A percentile compares a stretch with the other conserved stretches of the same genome.
Conservation (phyloP, 495 filamentous ascomycete species). For the Entonaema liquescens region DNA sequence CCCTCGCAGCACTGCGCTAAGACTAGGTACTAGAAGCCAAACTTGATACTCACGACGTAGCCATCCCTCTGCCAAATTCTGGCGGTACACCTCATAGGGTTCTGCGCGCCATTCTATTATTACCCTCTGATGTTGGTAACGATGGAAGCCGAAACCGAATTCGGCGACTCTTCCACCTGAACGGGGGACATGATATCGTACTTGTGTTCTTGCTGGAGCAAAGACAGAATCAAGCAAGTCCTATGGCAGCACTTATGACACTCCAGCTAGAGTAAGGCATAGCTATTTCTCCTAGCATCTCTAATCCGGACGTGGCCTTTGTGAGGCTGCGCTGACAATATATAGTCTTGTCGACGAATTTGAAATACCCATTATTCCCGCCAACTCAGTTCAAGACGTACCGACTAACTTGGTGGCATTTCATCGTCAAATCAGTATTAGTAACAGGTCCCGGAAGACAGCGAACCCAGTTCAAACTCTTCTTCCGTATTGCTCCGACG, state of each 20-base stretch:
- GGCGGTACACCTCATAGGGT: constrained; percentile 17
- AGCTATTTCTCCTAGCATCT: not conserved
- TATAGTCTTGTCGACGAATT: constrained; percentile 39
- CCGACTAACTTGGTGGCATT: constrained; percentile 44
- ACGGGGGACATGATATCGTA: constrained; percentile 52
- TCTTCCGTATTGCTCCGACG: constrained; percentile 57
- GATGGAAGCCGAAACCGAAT: constrained; percentile 51
- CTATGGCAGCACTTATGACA: constrained; percentile 49
- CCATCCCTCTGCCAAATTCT: constrained; percentile 50
- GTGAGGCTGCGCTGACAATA: constrained; percentile 19
- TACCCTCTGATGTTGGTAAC: constrained; percentile 53
- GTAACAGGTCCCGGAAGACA: constrained; percentile 13
- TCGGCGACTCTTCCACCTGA: constrained; percentile 56
- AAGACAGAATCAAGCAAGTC: constrained; percentile 39
- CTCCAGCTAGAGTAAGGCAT: constrained; percentile 54
- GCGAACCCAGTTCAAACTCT: constrained; percentile 46
- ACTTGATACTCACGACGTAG: constrained; percentile 63
- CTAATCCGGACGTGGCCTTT: not conserved
- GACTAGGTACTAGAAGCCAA: constrained; percentile 52
- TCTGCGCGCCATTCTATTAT: constrained; percentile 64
- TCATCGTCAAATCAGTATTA: constrained; percentile 33
- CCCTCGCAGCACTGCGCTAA: constrained; percentile 3
- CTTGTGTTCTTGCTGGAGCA: constrained; percentile 63
- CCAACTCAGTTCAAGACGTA: constrained; percentile 42
- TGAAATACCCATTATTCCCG: constrained; percentile 50